Evolutionary conservation across 352 stramenopile species (phyloP).

Genomic region (Phytophthora meadii): DNA sequence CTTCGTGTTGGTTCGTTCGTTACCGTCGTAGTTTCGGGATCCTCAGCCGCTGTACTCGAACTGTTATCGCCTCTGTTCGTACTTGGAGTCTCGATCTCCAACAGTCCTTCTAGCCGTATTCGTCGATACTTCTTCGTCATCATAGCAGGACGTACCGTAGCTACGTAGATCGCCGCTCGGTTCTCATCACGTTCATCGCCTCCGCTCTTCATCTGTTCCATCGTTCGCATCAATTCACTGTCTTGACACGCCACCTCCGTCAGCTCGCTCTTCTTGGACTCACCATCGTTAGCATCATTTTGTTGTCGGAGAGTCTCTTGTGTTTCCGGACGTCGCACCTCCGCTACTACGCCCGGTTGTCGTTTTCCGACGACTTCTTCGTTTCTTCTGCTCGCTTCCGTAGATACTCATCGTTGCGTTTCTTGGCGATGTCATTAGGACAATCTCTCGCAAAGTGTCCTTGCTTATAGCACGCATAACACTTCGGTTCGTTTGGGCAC

Average conservation of each 20-base stretch:
- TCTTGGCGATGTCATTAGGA: not conserved
- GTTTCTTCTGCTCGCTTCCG: too few species aligned
- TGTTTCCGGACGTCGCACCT: not conserved
- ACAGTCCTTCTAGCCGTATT: too few species aligned
- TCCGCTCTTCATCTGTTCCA: not conserved
- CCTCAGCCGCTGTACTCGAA: too few species aligned
- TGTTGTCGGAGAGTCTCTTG: not conserved
- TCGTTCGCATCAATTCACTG: not conserved
- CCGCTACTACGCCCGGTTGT: not conserved
- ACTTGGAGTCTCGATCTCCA: too few species aligned
- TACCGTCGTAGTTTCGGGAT: too few species aligned
- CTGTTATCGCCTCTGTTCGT: too few species aligned
- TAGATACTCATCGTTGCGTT: not conserved
- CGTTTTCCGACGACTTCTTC: not conserved
- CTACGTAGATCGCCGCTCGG: not conserved
- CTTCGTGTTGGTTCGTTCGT: too few species aligned
- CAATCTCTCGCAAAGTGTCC: conserved; percentile 9
- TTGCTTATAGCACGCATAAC: too few species aligned
- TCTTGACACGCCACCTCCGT: not conserved
- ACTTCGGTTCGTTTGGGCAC: too few species aligned
- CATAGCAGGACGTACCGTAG: conserved; percentile 6
- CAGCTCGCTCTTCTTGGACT: too few species aligned
- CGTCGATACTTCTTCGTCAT: too few species aligned
- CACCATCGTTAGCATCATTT: not conserved
- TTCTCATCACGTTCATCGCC: not conserved